Evolutionary conservation across 106 monocot genomes (phyloP).

Genomic region (Acanthochlamys bracteata): DNA sequence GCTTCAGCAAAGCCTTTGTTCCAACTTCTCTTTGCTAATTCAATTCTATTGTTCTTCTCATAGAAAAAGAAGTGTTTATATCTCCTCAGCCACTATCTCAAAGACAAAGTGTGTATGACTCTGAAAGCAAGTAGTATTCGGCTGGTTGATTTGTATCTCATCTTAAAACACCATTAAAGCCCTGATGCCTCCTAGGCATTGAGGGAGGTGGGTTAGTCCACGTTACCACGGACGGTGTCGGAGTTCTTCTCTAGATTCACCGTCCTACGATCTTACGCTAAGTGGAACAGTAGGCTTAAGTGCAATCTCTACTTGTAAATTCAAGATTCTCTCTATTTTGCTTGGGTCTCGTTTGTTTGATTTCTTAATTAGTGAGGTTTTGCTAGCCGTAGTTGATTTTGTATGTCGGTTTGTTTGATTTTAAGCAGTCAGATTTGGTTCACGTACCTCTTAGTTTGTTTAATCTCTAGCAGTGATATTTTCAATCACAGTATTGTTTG

Average conservation of each 20-base stretch:
- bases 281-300: slow-evolving; percentile 90
- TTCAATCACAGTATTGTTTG: slow-evolving; percentile 17
- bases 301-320: slow-evolving; percentile 96
- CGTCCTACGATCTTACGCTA: slow-evolving; percentile 73
- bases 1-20: too few species aligned
- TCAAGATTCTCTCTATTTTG: not conserved
- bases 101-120: too few species aligned
- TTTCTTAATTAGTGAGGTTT: not conserved
- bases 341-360: not conserved
- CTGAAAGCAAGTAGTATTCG: too few species aligned
- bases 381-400: not conserved
- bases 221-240: slow-evolving; percentile 74
- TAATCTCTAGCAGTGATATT: too few species aligned
- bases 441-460: too few species aligned
- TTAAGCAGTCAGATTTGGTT: too few species aligned
- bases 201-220: slow-evolving; percentile 86
- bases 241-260: slow-evolving; percentile 96
- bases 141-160: too few species aligned
- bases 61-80: slow-evolving; percentile 33
- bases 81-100: too few species aligned
- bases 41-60: slow-evolving; percentile 35
- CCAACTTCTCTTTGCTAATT: too few species aligned
- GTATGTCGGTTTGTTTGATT: too few species aligned
- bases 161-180: slow-evolving; percentile 51
- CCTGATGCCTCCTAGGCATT: slow-evolving; percentile 63